Evolutionary conservation across 2,329 filamentous ascomycete genomes (phyloP).

Genomic region (Cytospora paraplurivora): DNA sequence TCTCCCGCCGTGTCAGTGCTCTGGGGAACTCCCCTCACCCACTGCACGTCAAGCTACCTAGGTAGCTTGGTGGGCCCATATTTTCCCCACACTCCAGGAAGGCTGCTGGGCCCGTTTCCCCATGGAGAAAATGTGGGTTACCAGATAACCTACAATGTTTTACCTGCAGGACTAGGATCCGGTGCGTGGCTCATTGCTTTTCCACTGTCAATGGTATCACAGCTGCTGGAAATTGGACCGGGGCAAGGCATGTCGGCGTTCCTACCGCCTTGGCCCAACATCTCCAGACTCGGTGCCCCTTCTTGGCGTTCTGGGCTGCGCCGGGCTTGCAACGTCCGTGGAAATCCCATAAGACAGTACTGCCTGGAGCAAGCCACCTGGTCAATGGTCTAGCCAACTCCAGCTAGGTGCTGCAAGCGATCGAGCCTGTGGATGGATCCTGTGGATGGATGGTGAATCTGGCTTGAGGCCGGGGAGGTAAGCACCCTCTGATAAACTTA

Average conservation of each 20-base stretch:
- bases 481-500: neutral
- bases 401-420: neutral
- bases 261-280: neutral
- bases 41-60: neutral
- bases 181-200: neutral
- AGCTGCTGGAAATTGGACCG: neutral
- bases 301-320: neutral
- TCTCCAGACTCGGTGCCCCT: neutral
- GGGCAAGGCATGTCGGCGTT: neutral
- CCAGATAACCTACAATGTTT: neutral
- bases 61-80: slow-evolving; percentile 1
- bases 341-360: neutral
- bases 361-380: neutral
- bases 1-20: neutral
- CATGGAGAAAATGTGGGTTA: slow-evolving; percentile 1
- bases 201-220: neutral
- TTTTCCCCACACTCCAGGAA: neutral
- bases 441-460: too few species aligned
- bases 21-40: neutral
- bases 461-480: neutral
- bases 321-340: neutral
- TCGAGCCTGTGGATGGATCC: neutral
- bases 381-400: neutral
- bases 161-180: neutral
- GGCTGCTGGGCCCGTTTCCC: neutral